Percentiles rank a stretch among this genome's conserved stretches.
Evolutionary conservation across 2,329 filamentous ascomycete species (phyloP).

Genomic region (Berkeleyomyces rouxiae): DNA sequence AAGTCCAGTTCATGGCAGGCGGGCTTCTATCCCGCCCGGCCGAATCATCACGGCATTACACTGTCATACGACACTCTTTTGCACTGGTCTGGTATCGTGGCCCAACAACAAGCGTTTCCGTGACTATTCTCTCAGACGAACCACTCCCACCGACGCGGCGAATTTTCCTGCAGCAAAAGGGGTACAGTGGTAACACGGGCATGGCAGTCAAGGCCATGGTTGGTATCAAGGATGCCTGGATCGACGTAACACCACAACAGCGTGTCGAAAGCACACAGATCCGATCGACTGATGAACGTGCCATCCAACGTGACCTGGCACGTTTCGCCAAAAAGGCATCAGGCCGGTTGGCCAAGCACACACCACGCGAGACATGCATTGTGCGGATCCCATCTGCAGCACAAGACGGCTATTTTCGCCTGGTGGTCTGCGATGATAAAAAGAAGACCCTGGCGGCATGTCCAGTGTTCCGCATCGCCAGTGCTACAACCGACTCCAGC

Average conservation of each 20-base stretch:
- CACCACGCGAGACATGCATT: constrained; percentile 44
- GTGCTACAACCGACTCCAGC: constrained; percentile 43
- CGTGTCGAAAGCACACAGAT: constrained; percentile 32
- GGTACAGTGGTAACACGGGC: constrained; percentile 50
- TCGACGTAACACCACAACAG: constrained; percentile 47
- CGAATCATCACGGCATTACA: constrained; percentile 49
- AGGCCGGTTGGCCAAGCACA: constrained; percentile 30
- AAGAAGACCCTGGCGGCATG: constrained; percentile 46
- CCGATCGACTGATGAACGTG: constrained; percentile 40
- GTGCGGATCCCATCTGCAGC: constrained; percentile 47
- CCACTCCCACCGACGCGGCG: constrained; percentile 40
- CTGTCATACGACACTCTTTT: constrained; percentile 48
- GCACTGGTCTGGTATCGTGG: constrained; percentile 51
- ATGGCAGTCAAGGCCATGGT: constrained; percentile 49
- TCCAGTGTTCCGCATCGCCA: constrained; percentile 53
- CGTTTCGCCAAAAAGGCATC: constrained; percentile 43
- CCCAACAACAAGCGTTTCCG: constrained; percentile 42
- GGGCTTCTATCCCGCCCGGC: constrained; percentile 46
- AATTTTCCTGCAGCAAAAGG: constrained; percentile 52
- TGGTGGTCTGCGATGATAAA: constrained; percentile 40
- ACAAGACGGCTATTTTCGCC: constrained; percentile 50
- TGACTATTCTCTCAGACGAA: constrained; percentile 46
- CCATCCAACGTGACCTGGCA: constrained; percentile 49
- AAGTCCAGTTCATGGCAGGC: constrained; percentile 48
- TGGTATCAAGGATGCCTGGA: constrained; percentile 42